Base-by-base conservation (phyloP, 495 filamentous ascomycete genomes). In the Penicillium argentinense region DNA sequence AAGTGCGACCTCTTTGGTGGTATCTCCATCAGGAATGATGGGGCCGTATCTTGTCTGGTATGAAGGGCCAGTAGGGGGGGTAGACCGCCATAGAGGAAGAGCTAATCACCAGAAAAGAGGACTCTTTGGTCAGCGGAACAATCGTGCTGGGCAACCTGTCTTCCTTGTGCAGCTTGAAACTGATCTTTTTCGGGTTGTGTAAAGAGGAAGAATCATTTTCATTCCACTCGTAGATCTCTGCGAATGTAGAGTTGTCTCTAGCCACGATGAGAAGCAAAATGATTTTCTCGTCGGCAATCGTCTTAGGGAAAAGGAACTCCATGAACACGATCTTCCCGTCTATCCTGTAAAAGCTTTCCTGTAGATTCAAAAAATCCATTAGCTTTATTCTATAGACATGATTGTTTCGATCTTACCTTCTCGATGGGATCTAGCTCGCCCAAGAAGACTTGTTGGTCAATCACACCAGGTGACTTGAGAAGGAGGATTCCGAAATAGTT, bases 311-410 rank as follows among this genome's bases (percentile, higher is more conserved):
- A 5, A 98, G 78, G 49, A 97, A 98, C 23, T 91, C 87, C 71
- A 96, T 85, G 54, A 89, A 86, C 44, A 91, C 68, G 25, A 97
- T 89, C 11, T 82, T 73, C 1, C 92, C 91, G 17, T 82, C 77
- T 9, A 91, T 68, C 29, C 74, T 60, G 24, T 87, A 75, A 17
- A 79, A 71, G 32, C 75, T 74, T 55, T 84, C 77, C 64, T 80
- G 25, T 34, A 14, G 3, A 17, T 49, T 12, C 29, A 30, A 40
- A 14, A 3, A 3, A 9, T 13, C 3, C 22, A 16, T 33, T 5
- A 40, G 19, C 29, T n/a, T 9, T 16, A n/a, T 47, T 34, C 14
- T 30, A 17, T 42, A 4, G 3, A 13, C 6, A 36, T 6, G 68
- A 22, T 96, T 87, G 11, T 82, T 72, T 1, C 89, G 88, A 21